phyloP scores from a whole-genome alignment of 2,329 filamentous ascomycete genomes.

The Aspergillus sp. region DNA sequence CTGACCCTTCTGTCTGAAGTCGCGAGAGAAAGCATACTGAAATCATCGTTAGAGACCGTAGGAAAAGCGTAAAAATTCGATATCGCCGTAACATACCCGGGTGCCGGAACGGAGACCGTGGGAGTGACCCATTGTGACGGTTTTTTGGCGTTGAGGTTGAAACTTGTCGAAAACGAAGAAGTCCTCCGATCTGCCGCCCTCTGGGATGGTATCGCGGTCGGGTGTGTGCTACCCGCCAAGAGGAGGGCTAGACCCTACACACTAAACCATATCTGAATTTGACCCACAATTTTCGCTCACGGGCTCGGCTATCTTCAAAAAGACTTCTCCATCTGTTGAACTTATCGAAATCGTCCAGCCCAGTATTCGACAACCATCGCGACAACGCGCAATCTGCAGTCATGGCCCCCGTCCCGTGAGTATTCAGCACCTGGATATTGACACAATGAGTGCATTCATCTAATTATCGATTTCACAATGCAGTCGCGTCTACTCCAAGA shows the following conservation, averaged over 20 bases:
- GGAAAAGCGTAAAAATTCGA: conserved; percentile 1
- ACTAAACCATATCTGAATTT: conserved; percentile 19
- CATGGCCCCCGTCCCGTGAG: conserved; percentile 46
- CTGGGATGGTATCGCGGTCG: conserved; percentile 22
- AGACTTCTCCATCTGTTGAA: conserved; percentile 17
- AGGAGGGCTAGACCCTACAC: conserved; percentile 22
- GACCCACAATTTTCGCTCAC: conserved; percentile 8
- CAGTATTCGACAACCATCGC: conserved; percentile 34
- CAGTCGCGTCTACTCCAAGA: conserved; percentile 88
- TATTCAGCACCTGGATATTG: conserved; percentile 25
- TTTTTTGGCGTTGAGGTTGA: conserved; percentile 45
- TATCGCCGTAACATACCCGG: conserved; percentile 61
- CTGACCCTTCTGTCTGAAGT: conserved; percentile 93
- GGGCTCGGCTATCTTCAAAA: conserved; percentile 24
- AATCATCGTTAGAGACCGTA: conserved; percentile 31
- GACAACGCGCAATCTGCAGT: conserved; percentile 42
- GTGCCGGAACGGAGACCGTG: conserved; percentile 84
- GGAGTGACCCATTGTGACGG: conserved; percentile 78
- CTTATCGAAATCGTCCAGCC: conserved; percentile 24
- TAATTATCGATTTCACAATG: conserved; percentile 25
- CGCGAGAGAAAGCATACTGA: conserved; percentile 87
- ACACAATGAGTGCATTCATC: conserved; percentile 38
- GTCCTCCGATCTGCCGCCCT: conserved; percentile 27
- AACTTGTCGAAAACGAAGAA: conserved; percentile 39
- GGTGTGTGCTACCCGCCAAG: conserved; percentile 25